Conservation (phyloP, 1,284 basidiomycete species). For the Leccinum fuscescens region DNA sequence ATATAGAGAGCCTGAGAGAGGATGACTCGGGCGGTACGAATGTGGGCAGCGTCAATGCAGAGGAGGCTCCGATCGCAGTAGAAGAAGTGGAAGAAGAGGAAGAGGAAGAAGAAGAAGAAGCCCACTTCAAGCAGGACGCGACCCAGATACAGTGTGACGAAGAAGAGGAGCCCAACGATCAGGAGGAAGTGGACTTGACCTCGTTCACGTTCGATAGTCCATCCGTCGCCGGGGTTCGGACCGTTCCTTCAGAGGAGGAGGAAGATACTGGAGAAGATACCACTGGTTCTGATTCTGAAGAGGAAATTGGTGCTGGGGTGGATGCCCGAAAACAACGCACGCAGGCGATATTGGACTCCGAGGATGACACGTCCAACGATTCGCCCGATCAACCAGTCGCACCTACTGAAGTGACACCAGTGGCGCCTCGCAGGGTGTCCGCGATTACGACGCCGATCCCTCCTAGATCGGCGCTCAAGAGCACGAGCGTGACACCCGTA, state of each 20-base stretch:
- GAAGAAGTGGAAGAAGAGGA: conserved; percentile 29
- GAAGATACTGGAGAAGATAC: conserved; percentile 46
- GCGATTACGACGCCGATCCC: conserved; percentile 51
- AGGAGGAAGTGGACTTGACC: conserved; percentile 62
- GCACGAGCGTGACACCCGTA: conserved; percentile 28
- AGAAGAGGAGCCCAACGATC: conserved; percentile 48
- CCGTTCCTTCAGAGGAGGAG: conserved; percentile 38
- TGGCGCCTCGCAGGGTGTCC: conserved; percentile 50
- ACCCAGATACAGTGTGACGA: conserved; percentile 48
- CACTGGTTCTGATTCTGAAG: conserved; percentile 49
- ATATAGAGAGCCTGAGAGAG: conserved; percentile 79
- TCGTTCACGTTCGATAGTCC: conserved; percentile 72
- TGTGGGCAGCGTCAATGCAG: conserved; percentile 7
- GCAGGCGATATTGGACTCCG: conserved; percentile 43
- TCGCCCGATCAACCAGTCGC: conserved; percentile 6
- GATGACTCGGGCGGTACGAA: conserved; percentile 42
- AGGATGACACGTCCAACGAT: conserved; percentile 35
- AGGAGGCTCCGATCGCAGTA: conserved; percentile 15
- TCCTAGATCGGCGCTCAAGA: conserved; percentile 54
- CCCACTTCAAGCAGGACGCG: conserved; percentile 39
- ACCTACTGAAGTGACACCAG: conserved; percentile 19
- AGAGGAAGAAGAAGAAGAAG: conserved; percentile 36
- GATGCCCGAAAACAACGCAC: conserved; percentile 4
- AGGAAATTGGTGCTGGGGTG: conserved; percentile 25
- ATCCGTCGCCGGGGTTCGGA: conserved; percentile 46